Base-by-base conservation (phyloP, 1,284 basidiomycete genomes). In the Ceratobasidium sp. region DNA sequence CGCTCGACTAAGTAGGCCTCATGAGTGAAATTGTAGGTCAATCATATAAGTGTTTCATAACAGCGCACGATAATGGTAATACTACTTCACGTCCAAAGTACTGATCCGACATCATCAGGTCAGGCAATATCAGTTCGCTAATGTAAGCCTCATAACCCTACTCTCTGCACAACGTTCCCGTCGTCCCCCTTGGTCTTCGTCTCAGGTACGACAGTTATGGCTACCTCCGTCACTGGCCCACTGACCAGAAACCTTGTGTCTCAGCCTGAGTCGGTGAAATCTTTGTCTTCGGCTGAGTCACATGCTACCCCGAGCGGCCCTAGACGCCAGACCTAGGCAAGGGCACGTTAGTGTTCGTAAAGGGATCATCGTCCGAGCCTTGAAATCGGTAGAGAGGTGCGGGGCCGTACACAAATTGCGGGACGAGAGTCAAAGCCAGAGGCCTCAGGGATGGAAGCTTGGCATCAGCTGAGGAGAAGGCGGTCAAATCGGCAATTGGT, bases 351-450 rank as follows among this genome's bases (percentile, higher is more conserved):
- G 13, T 65, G 34, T 65, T 65, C 19, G 66, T 68, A n/a, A 68
- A 54, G 34, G 66, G 66, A 25, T 68, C 66, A 11, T 68, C 66
- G 37, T 68, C 66, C 11, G 66, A 68, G 13, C 46, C 46, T 52
- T 40, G 66, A 22, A 51, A 68, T 29, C 66, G 66, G n/a, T 68
- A 68, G 34, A 46, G 62, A 65, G 40, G 32, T 1, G 9, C 37
- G 1, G 51, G 51, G 37, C 56, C 66, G 32, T 68, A 68, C 9
- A 32, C 37, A 8, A 51, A 56, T 37, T 32, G 29, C n/a, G 52
- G 51, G 37, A 68, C 51, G n/a, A 68, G 51, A 11, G 66, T 43
- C 66, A 56, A 56, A 68, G 7, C 7, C 40, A 7, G 66, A 68
- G 1, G 29, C 66, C 22, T 68, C 66, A 34, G 56, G 2, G 66